A percentile compares a stretch with the other conserved stretches of the same genome.
Conservation (phyloP, 2,329 filamentous ascomycete species). For the Fusarium acutatum region DNA sequence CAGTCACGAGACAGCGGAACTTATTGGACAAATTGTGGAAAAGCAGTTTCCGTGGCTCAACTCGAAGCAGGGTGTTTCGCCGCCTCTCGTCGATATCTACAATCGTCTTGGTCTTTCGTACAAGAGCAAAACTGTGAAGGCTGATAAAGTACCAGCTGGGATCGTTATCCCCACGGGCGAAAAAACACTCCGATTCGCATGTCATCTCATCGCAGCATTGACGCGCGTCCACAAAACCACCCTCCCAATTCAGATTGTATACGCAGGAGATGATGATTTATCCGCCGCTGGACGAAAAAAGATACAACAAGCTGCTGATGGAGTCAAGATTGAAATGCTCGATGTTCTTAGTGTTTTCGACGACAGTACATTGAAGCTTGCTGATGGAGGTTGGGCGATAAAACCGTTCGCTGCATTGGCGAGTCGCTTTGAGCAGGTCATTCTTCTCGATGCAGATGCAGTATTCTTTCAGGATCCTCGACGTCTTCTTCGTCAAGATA, state of each 20-base stretch:
- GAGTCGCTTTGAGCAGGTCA: slow-evolving; percentile 48
- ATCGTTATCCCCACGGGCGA: slow-evolving; percentile 49
- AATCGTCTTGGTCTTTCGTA: slow-evolving; percentile 14
- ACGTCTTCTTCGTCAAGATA: slow-evolving; percentile 44
- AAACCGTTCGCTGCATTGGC: slow-evolving; percentile 53
- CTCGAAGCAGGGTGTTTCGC: background rate
- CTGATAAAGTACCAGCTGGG: slow-evolving; percentile 33
- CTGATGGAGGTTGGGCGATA: slow-evolving; percentile 50
- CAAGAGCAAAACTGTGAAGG: background rate
- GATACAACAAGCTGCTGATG: slow-evolving; percentile 32
- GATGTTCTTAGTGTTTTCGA: slow-evolving; percentile 47
- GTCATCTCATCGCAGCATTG: slow-evolving; percentile 47
- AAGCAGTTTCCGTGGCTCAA: slow-evolving; percentile 42
- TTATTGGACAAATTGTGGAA: background rate
- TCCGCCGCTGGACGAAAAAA: slow-evolving; percentile 34
- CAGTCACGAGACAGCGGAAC: background rate
- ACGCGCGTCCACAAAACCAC: slow-evolving; percentile 41
- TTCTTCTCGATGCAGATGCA: slow-evolving; percentile 51
- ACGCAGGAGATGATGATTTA: slow-evolving; percentile 48
- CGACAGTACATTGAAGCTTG: slow-evolving; percentile 42
- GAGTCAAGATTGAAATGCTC: slow-evolving; percentile 42
- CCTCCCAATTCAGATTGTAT: slow-evolving; percentile 49
- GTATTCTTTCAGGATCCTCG: slow-evolving; percentile 51
- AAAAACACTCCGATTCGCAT: slow-evolving; percentile 46
- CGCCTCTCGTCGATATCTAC: slow-evolving; percentile 21